Conservation (phyloP, 2,329 filamentous ascomycete species). For the Thielaviopsis euricoi region DNA sequence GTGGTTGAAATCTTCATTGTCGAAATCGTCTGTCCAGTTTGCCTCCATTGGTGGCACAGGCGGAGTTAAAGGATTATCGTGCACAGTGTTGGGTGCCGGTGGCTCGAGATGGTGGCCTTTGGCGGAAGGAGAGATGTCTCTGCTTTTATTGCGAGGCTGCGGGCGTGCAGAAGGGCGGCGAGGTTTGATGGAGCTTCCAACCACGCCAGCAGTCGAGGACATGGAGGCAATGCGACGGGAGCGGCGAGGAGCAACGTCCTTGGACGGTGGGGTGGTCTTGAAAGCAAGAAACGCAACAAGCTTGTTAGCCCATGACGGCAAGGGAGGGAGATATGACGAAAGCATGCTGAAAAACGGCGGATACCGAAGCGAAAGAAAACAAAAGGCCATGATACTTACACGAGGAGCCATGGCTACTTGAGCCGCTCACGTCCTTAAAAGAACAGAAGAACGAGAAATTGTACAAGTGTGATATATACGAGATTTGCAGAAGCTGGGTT, state of each 20-base stretch:
- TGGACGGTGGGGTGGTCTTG: slow-evolving; percentile 2
- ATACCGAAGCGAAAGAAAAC: background rate
- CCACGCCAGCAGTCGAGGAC: background rate
- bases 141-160: background rate
- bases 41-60: background rate
- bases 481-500: background rate
- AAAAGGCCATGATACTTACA: background rate
- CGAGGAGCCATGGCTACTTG: background rate
- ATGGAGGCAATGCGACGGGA: slow-evolving; percentile 1
- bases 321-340: background rate
- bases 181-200: background rate
- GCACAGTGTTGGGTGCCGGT: background rate
- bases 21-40: background rate
- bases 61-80: background rate
- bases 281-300: background rate
- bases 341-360: background rate
- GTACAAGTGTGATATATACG: background rate
- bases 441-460: background rate
- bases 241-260: slow-evolving; percentile 2
- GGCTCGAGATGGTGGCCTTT: background rate
- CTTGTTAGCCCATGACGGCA: slow-evolving; percentile 3
- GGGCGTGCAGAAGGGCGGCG: background rate
- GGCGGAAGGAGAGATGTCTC: background rate
- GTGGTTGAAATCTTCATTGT: slow-evolving; percentile 3
- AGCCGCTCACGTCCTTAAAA: background rate